Evolutionary conservation across 2,329 filamentous ascomycete genomes (phyloP), one percentile per base, ranked within the genome.

Genomic region (Balansia obtecta): DNA sequence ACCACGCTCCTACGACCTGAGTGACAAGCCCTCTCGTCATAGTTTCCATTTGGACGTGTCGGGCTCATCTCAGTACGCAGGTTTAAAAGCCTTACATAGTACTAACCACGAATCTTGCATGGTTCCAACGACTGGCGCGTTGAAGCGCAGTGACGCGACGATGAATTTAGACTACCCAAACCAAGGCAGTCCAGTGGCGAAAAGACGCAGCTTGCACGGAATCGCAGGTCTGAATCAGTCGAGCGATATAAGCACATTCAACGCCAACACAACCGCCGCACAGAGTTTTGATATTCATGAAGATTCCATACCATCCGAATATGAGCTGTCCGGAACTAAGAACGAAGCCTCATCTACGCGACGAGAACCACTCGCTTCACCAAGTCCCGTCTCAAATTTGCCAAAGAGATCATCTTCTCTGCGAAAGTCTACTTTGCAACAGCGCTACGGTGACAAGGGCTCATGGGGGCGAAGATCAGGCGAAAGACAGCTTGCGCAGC

Each of bases 81-180:
- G 76, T 33, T 66, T 77, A 42, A 75, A 75, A 55, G 64, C 77
- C n/a, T 61, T 73, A 15, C 77, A 80, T 48, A 38, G 40, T 12
- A 64, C 64, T 16, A 70, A 67, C 45, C 57, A 50, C 47, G 63
- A 68, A 32, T 54, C 54, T 50, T 59, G 58, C 49, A 63, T 65
- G 62, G 55, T 60, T 45, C 56, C 62, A 37, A 62, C 59, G 34
- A 82, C 85, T 6, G 95, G 91, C 63, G 90, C 91, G 5, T 71
- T 97, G 58, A 96, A 97, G 75, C 83, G 93, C 59, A 91, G 85
- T 62, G 91, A 97, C 70, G 85, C 86, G 42, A 84, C 85, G 48
- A 91, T 95, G 86, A 88, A 88, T 60, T 71, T 94, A 46, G 90
- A 95, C 60, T 85, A 87, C 55, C 75, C 82, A 30, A 84, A 77